Base-by-base conservation (phyloP, 345 rosid genomes). In the Populus ilicifolia region DNA sequence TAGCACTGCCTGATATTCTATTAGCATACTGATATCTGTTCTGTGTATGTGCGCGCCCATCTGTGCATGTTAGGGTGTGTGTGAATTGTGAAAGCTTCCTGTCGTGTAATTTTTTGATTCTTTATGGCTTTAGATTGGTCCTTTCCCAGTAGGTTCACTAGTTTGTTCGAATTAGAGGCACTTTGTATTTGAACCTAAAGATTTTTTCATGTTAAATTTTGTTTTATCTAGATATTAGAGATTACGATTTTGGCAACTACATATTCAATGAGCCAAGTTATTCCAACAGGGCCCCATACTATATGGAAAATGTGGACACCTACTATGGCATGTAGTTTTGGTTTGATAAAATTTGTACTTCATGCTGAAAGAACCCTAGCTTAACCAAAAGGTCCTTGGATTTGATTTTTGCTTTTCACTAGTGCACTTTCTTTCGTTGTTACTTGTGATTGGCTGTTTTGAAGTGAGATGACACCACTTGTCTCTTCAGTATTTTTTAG, bases 261-360 rank as follows among this genome's bases (percentile, higher is more conserved):
- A 10, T n/a, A n/a, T 61, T 61, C 29, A 25, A 20, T 21, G 10
- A 50, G 6, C 59, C 66, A 36, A 52, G 74, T 18, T 56, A 71
- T 35, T 72, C n/a, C 46, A 59, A 18, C 2, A 54, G 69, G 25
- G 25, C 2, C 50, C 14, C 25, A 9, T 10, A 12, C 29, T 8
- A 13, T 11, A 59, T 20, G 56, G 56, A 59, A 59, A 59, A 25
- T 10, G 23, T 71, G 54, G 74, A 71, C 63, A 48, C 14, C 65
- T 54, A 1, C 11, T 10, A 23, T 59, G 25, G 1, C 23, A 10
- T 12, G 10, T n/a, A 8, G 44, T 18, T 25, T n/a, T 73, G 65
- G 75, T 73, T 20, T 23, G n/a, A 38, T 63, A 17, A 59, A 8
- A n/a, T n/a, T 62, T 62, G 41, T 30, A n/a, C 76, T 73, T 61